Evolutionary conservation across 2,329 filamentous ascomycete genomes (phyloP).

Genomic region (Pleurostoma richardsiae): DNA sequence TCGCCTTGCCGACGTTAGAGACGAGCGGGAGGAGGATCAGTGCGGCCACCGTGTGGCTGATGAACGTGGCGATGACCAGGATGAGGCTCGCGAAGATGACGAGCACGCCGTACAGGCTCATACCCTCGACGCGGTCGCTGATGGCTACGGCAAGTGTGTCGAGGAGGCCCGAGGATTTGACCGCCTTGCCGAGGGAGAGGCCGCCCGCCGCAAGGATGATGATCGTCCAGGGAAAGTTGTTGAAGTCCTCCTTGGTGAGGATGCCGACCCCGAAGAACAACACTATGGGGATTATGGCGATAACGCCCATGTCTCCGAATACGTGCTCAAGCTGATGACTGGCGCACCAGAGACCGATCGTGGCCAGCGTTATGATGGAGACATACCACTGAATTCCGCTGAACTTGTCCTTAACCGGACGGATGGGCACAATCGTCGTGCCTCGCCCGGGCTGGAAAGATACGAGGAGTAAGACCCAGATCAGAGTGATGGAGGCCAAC

Average conservation of each 20-base stretch:
- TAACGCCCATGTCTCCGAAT: slow-evolving; percentile 97
- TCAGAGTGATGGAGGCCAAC: slow-evolving; percentile 78
- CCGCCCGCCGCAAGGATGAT: slow-evolving; percentile 96
- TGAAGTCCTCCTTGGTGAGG: slow-evolving; percentile 97
- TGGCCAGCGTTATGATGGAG: slow-evolving; percentile 71
- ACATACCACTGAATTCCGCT: slow-evolving; percentile 92
- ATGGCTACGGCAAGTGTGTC: slow-evolving; percentile 82
- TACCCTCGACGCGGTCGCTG: slow-evolving; percentile 64
- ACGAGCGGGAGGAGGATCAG: slow-evolving; percentile 92
- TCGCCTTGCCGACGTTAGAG: slow-evolving; percentile 73
- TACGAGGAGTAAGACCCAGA: slow-evolving; percentile 81
- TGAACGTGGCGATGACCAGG: slow-evolving; percentile 92
- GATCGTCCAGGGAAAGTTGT: slow-evolving; percentile 99
- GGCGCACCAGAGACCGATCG: slow-evolving; percentile 88
- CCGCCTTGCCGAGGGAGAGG: slow-evolving; percentile 85
- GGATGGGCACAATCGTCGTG: slow-evolving; percentile 86
- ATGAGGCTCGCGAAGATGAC: slow-evolving; percentile 83
- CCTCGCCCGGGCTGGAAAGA: slow-evolving; percentile 82
- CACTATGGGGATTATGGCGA: slow-evolving; percentile 92
- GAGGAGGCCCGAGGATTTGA: slow-evolving; percentile 86
- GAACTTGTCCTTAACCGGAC: slow-evolving; percentile 83
- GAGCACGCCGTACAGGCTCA: slow-evolving; percentile 81
- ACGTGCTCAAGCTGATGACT: slow-evolving; percentile 81
- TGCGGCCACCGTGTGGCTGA: slow-evolving; percentile 94
- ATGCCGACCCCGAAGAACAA: slow-evolving; percentile 96